Evolutionary conservation across 192 early-diverging fungal species (phyloP), one percentile per base, ranked within the genome.

Genomic region (Funneliformis mosseae): DNA sequence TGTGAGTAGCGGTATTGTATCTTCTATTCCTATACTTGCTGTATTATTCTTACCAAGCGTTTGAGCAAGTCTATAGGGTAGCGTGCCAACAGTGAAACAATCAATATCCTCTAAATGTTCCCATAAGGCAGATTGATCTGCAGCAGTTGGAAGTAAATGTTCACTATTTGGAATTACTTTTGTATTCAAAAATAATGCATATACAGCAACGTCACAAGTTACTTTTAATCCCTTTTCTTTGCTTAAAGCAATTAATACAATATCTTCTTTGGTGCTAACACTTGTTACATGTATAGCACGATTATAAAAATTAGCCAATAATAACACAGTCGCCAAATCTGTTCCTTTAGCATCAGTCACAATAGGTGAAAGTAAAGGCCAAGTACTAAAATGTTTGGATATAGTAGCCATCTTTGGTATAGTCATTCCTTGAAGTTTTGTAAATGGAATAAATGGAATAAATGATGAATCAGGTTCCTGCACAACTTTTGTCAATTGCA

Each of bases 141-240:
- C 81, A 55, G 87, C 82, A 62, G 80, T 87, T 33, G 89, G 88
- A 59, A 90, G 77, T 23, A 88, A 55, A 38, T 82, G 78, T 27
- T 83, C 85, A 41, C 85, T 81, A 73, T 83, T 82, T 33, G 73
- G 74, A 1, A 77, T 25, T 45, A 88, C 88, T 28, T 86, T 87
- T 6, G 81, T 85, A 9, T 90, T 87, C 71, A 94, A 86, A 87
- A 97, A 97, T 59, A 99, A 87, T n/a, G 91, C 85, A 81, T 93
- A 92, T 8, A 97, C 92, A 21, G 92, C 89, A n/a, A 97, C 95
- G 83, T 98, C 98, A 87, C 97, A 99, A 8, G 96, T 97, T 61
- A 97, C 95, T 38, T 85, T 79, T 14, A 96, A 85, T 10, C 94
- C 96, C 72, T 95, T 94, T 41, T 95, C 90, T 85, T 97, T 97